Base-by-base conservation (phyloP, 2,329 filamentous ascomycete genomes). In the Pseudocercospora crystallina region DNA sequence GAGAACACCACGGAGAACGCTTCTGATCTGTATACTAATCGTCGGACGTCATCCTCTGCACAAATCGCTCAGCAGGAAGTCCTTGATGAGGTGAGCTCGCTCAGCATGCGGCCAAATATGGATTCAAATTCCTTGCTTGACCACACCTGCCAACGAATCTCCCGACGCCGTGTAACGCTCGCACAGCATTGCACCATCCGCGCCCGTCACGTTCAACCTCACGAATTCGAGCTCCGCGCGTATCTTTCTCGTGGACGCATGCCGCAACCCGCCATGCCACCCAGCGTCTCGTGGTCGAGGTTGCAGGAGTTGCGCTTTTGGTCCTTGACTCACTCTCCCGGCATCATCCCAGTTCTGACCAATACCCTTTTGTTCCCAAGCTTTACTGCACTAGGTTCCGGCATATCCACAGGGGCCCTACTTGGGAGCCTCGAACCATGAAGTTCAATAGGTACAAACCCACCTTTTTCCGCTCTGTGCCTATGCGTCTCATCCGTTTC, bases 161-260 rank as follows among this genome's bases (percentile, higher is more conserved):
- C 39, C 38, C 38, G 43, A 47, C 30, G 49, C 31, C 26, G 49
- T 52, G 49, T 43, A 35, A 52, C 49, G 32, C 40, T 39, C 31
- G 37, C 43, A 47, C 48, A 29, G 36, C 49, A 46, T 26, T 32
- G 31, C 36, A 30, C 35, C 31, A 43, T 44, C 29, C 34, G 34
- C 32, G 11, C 31, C 38, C 31, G 43, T 51, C 49, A 47, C 49
- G 3, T 26, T 26, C 20, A 26, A 26, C 3, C 33, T 42, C 30
- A 31, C 43, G 35, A 44, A 34, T 30, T 40, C 48, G 47, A 39
- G 36, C 43, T 44, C 35, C 29, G 26, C 42, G 42, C 42, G 41
- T 39, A 17, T 9, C 33, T 13, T 38, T 30, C 17, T 42, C 47
- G 29, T 39, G 40, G 40, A 50, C 7, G 3, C 36, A 44, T 51